Conservation (phyloP, 306 rosid genomes). For the Delonix regia region DNA sequence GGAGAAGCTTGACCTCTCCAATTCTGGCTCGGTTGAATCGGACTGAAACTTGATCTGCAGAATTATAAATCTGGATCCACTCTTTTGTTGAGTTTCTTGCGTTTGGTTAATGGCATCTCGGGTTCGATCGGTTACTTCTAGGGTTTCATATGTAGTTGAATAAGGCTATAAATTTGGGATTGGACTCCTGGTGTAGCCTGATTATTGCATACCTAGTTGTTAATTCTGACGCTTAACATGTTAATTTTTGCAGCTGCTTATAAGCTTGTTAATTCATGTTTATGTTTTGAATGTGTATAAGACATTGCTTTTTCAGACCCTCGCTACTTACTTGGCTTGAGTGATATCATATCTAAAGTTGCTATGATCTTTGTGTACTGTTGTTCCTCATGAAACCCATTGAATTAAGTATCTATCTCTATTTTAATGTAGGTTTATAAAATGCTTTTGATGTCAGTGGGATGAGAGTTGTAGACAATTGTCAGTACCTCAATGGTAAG, state of each 20-base stretch:
- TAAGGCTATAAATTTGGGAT: constrained; percentile 33
- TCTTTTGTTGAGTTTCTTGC: not conserved
- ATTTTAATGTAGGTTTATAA: constrained; percentile 1
- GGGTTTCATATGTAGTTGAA: constrained; percentile 22
- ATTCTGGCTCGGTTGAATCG: constrained; percentile 43
- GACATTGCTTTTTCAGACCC: constrained; percentile 17
- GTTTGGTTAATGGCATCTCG: constrained; percentile 23
- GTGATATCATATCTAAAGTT: not conserved
- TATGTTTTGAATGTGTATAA: constrained; percentile 41
- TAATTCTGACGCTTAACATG: constrained; percentile 2
- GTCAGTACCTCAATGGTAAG: not conserved
- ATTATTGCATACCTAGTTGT: constrained; percentile 3
- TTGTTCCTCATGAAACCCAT: not conserved
- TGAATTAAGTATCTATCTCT: not conserved
- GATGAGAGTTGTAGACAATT: not conserved
- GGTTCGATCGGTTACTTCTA: constrained; percentile 12
- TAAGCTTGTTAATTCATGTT: constrained; percentile 38
- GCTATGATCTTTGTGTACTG: not conserved
- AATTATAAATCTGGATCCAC: constrained; percentile 34
- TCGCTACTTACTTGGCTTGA: not conserved
- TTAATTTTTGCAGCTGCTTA: constrained; percentile 27
- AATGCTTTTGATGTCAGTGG: not conserved
- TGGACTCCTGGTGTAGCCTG: constrained; percentile 17
- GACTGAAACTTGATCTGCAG: constrained; percentile 46
- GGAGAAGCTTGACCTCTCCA: constrained; percentile 43